Evolutionary conservation across 140 eudicot genomes (phyloP), one percentile per base, ranked within the genome.

Genomic region (Flaveria floridana): DNA sequence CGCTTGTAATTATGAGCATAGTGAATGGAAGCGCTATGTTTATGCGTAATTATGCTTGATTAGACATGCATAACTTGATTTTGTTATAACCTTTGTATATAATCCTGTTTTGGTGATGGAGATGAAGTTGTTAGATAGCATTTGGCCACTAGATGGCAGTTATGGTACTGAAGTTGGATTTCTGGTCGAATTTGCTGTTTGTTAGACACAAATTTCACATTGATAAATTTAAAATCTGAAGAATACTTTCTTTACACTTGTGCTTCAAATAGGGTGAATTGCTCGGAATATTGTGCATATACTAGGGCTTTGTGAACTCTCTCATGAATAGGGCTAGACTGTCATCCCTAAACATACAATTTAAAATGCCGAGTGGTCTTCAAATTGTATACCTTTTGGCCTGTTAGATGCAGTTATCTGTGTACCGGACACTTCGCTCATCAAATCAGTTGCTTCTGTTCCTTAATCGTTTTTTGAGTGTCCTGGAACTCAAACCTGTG

Each of bases 21-120:
- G 68, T 59, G 47, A 61, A 28, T 71, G 65, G 30, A 53, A 9
- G 65, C 34, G 7, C 48, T 74, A 4, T 26, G 26, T 62, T 62
- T 20, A 13, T 64, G 79, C 53, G 47, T 75, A 14, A 12, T 47
- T 48, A 48, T 62, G 62, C 42, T 61, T 63, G 72, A 75, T 64
- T 65, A 20, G 5, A 64, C 72, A 75, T 65, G 65, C 53, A 64
- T 74, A 57, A 44, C 50, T 8, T 44, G 13, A 44, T 44, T 9
- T 12, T 50, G 56, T 55, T 15, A 55, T 16, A 55, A 8, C 13
- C 50, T 44, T 1, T 55, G 41, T 34, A 34, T 34, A 6, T 34
- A 34, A 34, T 55, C 30, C 37, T 41, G 7, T 75, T 23, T 7
- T 75, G 34, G 34, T 28, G 34, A 28, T 28, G 34, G 34, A 28